These are phyloP conservation scores for Gigaspora rosea DNA, from an alignment of 192 early-diverging fungal species.

Conservation along the genomic window DNA sequence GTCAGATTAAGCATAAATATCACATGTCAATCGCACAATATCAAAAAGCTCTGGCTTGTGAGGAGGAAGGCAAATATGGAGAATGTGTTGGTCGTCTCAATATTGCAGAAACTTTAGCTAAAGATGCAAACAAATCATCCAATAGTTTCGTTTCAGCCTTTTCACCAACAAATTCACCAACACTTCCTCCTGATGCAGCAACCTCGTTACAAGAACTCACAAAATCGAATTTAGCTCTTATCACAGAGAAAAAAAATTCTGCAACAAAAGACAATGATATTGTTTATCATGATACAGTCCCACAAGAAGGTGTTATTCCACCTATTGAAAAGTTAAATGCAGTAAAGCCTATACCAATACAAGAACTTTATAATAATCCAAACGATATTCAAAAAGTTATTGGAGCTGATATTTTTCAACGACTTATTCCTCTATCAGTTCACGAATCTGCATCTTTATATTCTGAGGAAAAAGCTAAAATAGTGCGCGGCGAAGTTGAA, in stretches of 20 bases:
- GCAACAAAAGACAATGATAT: constrained; percentile 92
- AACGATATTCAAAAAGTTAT: constrained; percentile 84
- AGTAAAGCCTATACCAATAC: constrained; percentile 78
- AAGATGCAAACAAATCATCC: constrained; percentile 83
- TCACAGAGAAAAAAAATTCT: constrained; percentile 68
- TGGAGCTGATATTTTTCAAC: constrained; percentile 85
- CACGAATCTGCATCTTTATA: constrained; percentile 93
- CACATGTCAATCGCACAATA: constrained; percentile 87
- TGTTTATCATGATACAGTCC: constrained; percentile 89
- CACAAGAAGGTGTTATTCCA: constrained; percentile 73
- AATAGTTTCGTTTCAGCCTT: constrained; percentile 63
- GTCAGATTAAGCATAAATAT: constrained; percentile 89
- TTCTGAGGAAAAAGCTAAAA: constrained; percentile 94
- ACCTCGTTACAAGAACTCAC: constrained; percentile 74
- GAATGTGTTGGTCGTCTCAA: constrained; percentile 76
- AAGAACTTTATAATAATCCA: constrained; percentile 63
- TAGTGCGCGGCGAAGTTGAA: constrained; percentile 81
- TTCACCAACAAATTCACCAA: constrained; percentile 62
- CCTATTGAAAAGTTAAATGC: constrained; percentile 84
- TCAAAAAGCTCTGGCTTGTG: constrained; percentile 76
- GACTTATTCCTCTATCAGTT: constrained; percentile 89
- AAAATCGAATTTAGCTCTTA: constrained; percentile 62
- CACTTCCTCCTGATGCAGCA: constrained; percentile 64
- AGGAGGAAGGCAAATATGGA: constrained; percentile 82
- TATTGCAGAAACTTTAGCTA: constrained; percentile 78